A percentile compares a stretch with the other conserved stretches of the same genome.
Evolutionary conservation across 2,329 filamentous ascomycete genomes (phyloP).

Genomic region (Colletotrichum lentis): DNA sequence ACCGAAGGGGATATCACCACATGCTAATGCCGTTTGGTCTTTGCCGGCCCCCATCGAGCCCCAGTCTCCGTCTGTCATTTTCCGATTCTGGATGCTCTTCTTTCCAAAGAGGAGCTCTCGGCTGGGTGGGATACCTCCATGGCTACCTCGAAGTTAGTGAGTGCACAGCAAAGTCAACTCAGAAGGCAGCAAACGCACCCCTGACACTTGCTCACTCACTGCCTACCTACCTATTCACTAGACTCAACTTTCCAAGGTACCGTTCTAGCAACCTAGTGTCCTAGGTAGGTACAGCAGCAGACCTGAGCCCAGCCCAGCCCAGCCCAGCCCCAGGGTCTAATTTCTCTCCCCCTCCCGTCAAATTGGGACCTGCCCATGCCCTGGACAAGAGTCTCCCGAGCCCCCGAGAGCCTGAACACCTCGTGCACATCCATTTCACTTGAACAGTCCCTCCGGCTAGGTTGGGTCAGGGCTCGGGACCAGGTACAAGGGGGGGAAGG

Average conservation of each 20-base stretch:
- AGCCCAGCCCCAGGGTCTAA: constrained; percentile 32
- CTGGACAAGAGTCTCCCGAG: constrained; percentile 29
- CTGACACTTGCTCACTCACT: constrained; percentile 1
- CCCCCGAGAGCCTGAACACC: constrained; percentile 32
- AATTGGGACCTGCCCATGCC: constrained; percentile 34
- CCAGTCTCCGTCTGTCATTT: not conserved
- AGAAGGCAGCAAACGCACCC: constrained; percentile 6
- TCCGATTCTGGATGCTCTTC: not conserved
- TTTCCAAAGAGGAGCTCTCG: constrained; percentile 9
- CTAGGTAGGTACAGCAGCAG: constrained; percentile 9
- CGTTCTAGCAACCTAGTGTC: constrained; percentile 15
- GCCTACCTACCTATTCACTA: not conserved
- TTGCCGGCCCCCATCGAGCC: constrained; percentile 4
- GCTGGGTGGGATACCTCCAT: not conserved
- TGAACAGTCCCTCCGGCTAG: not conserved
- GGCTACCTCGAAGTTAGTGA: not conserved
- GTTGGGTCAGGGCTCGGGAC: not conserved
- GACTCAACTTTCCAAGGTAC: constrained; percentile 17
- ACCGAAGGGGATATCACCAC: constrained; percentile 22
- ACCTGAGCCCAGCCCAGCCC: constrained; percentile 4
- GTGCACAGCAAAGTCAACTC: constrained; percentile 8
- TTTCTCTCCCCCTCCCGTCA: constrained; percentile 34
- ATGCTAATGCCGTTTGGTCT: constrained; percentile 19
- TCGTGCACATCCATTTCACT: constrained; percentile 11
- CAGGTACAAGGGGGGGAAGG: constrained; percentile 7